Percentiles rank a stretch among this genome's conserved stretches.
Evolutionary conservation across 2,329 filamentous ascomycete genomes (phyloP).

Genomic region (Exophiala spinifera): DNA sequence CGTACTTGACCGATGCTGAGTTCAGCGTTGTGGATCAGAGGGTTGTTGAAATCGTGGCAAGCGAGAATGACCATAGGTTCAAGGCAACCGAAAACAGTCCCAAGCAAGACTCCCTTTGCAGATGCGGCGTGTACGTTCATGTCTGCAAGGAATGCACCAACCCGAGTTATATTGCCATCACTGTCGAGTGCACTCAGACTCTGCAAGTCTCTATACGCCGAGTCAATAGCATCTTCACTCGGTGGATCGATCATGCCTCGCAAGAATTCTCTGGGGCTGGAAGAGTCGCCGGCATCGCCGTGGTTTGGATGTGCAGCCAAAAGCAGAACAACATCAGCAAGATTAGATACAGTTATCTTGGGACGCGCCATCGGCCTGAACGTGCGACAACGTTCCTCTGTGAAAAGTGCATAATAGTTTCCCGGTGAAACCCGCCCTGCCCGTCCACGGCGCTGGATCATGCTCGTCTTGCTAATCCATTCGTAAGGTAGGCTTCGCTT

Average conservation of each 20-base stretch:
- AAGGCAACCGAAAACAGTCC: slow-evolving; percentile 82
- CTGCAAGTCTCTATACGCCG: slow-evolving; percentile 85
- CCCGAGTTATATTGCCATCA: slow-evolving; percentile 76
- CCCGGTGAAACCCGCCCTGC: slow-evolving; percentile 93
- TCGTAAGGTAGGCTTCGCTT: slow-evolving; percentile 9
- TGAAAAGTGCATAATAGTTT: slow-evolving; percentile 93
- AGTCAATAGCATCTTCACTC: slow-evolving; percentile 82
- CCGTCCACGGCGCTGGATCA: slow-evolving; percentile 87
- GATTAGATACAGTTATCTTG: slow-evolving; percentile 87
- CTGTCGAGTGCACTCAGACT: slow-evolving; percentile 85
- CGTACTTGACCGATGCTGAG: slow-evolving; percentile 5
- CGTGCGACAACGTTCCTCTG: slow-evolving; percentile 77
- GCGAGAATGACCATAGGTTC: slow-evolving; percentile 90
- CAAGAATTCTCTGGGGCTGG: slow-evolving; percentile 84
- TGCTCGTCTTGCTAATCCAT: slow-evolving; percentile 66
- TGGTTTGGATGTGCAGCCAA: slow-evolving; percentile 68
- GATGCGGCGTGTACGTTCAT: slow-evolving; percentile 90
- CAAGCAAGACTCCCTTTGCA: slow-evolving; percentile 85
- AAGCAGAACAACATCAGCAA: slow-evolving; percentile 93
- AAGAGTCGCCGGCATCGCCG: slow-evolving; percentile 45
- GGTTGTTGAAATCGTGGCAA: slow-evolving; percentile 11
- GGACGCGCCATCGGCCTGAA: slow-evolving; percentile 81
- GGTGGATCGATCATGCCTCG: slow-evolving; percentile 85
- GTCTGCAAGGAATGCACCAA: slow-evolving; percentile 81
- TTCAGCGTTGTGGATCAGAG: slow-evolving; percentile 13